Percentiles rank a stretch among this genome's conserved stretches.
These are phyloP conservation scores for Venustampulla echinocandica DNA, from an alignment of 495 filamentous ascomycete genomes.

Conservation along the genomic window DNA sequence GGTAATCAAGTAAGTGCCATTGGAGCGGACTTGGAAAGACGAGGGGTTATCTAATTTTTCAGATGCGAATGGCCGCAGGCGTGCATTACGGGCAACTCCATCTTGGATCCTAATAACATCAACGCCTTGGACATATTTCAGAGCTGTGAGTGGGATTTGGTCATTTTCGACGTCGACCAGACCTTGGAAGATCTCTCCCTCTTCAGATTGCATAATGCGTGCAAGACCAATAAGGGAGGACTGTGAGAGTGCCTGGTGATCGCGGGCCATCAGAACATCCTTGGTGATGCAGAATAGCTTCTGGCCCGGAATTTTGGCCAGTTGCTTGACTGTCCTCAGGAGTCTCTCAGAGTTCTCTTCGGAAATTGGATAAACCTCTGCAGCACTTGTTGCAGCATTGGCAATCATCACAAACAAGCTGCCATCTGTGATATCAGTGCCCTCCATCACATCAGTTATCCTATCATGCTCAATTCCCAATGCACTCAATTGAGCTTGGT, in stretches of 20 bases:
- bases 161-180: constrained; percentile 26
- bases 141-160: constrained; percentile 25
- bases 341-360: not conserved
- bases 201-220: constrained; percentile 33
- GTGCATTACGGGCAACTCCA: constrained; percentile 28
- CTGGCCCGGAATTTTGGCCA: not conserved
- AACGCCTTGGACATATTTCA: constrained; percentile 29
- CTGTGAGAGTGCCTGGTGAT: constrained; percentile 27
- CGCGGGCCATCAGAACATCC: not conserved
- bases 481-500: not conserved
- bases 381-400: not conserved
- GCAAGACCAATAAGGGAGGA: constrained; percentile 29
- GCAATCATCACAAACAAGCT: not conserved
- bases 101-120: constrained; percentile 40
- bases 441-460: not conserved
- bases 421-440: not conserved
- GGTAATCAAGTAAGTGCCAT: constrained; percentile 40
- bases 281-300: not conserved
- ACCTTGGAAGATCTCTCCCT: constrained; percentile 30
- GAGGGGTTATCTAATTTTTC: constrained; percentile 13
- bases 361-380: not conserved
- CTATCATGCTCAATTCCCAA: not conserved
- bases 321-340: not conserved
- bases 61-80: constrained; percentile 27
- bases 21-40: constrained; percentile 18